phyloP scores from a whole-genome alignment of 257 asterid genomes.

The Galeopsis tetrahit region DNA sequence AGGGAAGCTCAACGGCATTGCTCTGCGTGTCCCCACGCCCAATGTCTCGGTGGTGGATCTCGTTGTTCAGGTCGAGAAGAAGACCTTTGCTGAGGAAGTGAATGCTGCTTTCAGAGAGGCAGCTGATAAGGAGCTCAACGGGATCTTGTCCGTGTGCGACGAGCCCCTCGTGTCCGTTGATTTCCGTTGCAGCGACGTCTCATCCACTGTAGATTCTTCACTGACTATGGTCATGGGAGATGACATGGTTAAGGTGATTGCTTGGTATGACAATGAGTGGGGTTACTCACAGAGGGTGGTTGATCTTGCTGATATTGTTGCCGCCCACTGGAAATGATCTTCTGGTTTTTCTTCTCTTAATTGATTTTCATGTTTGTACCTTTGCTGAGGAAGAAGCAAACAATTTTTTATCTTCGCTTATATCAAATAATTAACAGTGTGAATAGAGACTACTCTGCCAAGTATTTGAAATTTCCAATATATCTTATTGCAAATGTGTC shows the following conservation, averaged over 20 bases:
- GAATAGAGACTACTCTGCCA: conserved; percentile 3
- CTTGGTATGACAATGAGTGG: conserved; percentile 99
- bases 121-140: conserved; percentile 73
- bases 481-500: neutral
- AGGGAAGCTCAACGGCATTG: conserved; percentile 94
- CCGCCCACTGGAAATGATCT: conserved; percentile 80
- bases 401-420: conserved; percentile 39
- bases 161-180: conserved; percentile 95
- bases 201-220: conserved; percentile 85
- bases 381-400: conserved; percentile 44
- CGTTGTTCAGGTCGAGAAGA: conserved; percentile 89
- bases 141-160: conserved; percentile 80
- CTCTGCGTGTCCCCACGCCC: conserved; percentile 98
- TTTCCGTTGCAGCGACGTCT: conserved; percentile 91
- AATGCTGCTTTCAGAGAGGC: conserved; percentile 89
- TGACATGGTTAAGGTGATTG: conserved; percentile 97
- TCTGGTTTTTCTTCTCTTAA: neutral
- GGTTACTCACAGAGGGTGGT: conserved; percentile 99
- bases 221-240: conserved; percentile 99
- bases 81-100: conserved; percentile 95
- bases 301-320: conserved; percentile 97
- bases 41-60: conserved; percentile 94
- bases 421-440: conserved; percentile 23
- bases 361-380: conserved; percentile 40
- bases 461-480: neutral